Evolutionary conservation across 2,329 filamentous ascomycete species (phyloP), one percentile per base, ranked within the genome.

Genomic region (Cercospora citrullina): DNA sequence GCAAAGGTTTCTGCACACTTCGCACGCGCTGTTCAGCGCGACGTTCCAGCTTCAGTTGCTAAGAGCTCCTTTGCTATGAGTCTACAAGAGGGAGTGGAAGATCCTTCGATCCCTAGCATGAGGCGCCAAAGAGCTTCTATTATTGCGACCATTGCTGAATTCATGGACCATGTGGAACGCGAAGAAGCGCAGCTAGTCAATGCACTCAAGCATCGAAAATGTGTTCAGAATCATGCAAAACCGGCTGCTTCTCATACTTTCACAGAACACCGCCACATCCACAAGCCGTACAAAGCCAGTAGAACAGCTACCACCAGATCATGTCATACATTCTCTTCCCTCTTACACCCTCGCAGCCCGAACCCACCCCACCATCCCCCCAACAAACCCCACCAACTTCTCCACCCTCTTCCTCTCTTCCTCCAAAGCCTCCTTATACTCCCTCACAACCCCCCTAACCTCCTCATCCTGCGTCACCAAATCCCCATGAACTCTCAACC

Each of bases 401-500:
- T 90, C 88, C 65, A 98, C 94, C 74, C 82, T 84, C 77, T 89
- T 88, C 79, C 94, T 91, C 74, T 90, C 87, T 30, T 80, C 80
- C 78, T 73, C 70, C 53, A 75, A 39, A 21, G 64, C 71, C 23
- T 63, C 66, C 48, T 89, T 89, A 92, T 93, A 97, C 73, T 86
- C 84, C 63, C 80, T 79, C 68, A 97, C 80, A 58, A 87, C 87
- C 1, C 80, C 81, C 57, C 88, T 83, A 14, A 94, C 79, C 31
- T 80, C 78, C 75, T 86, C 76, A 42, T 81, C 80, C 36, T 81
- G 78, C 6, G 81, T 78, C 14, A 91, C 81, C 16, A 85, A 81
- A 69, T 90, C 89, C 6, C 85, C 85, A 79, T 98, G 94, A 48
- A 97, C 82, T 59, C 90, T 87, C 68, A 99, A 78, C 76, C 98